Evolutionary conservation across 1,284 basidiomycete species (phyloP), one percentile per base, ranked within the genome.

Genomic region (Sporisorium graminicola): DNA sequence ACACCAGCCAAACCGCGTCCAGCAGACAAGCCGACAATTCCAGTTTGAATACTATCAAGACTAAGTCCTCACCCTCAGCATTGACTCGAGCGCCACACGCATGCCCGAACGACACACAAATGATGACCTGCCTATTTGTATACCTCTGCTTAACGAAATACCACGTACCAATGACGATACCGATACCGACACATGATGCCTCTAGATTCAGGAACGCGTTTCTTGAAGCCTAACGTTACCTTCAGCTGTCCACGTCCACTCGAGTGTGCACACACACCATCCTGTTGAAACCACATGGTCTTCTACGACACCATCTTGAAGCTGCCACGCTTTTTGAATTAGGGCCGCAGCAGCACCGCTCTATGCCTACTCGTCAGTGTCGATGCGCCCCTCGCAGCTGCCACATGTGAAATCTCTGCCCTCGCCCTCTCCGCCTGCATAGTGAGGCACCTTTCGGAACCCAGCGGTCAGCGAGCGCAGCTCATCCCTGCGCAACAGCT

Each of bases 1-100:
- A 46, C 29, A 43, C 22, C 44, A 33, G 14, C 33, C 35, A 3
- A 56, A 35, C 27, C 5, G 29, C 5, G 29, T 5, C 5, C 29
- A 31, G 10, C 29, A 31, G 10, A 5, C 29, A 31, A 31, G 29
- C 29, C 29, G 10, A 10, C 60, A 64, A 22, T 69, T 69, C 18
- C 60, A 64, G 12, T 60, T 56, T n/a, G 67, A 69, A 16, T 64
- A 64, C 40, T 69, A 69, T 44, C 67, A 53, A 24, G 55, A 58
- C 16, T 67, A 31, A 29, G n/a, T n/a, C 26, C 27, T 14, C n/a
- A 20, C 1, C n/a, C n/a, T n/a, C n/a, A n/a, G n/a, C n/a, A n/a
- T n/a, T n/a, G n/a, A n/a, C n/a, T n/a, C n/a, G n/a, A n/a, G n/a
- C n/a, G n/a, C n/a, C n/a, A n/a, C n/a, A n/a, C n/a, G n/a, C n/a